Evolutionary conservation across 2,329 filamentous ascomycete genomes (phyloP).

Genomic region (Diaporthe australafricana): DNA sequence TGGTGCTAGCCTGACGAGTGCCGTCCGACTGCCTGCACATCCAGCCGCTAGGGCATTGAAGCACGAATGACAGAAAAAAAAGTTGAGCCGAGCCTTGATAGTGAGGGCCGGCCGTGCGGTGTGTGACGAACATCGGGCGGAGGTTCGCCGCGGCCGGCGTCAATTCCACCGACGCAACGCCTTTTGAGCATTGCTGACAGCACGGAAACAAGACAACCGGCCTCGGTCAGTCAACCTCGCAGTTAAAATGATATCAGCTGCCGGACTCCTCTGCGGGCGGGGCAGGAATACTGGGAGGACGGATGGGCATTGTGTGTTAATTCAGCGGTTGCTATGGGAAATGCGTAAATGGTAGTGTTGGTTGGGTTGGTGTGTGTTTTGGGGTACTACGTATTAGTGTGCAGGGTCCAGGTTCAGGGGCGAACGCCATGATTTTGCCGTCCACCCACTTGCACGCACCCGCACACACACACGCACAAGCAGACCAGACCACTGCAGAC

Average conservation of each 20-base stretch:
- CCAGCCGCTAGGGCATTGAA: conserved; percentile 22
- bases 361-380: not conserved
- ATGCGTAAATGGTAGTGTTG: conserved; percentile 5
- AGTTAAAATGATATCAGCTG: conserved; percentile 1
- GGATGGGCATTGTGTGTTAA: not conserved
- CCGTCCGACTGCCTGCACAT: not conserved
- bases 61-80: conserved; percentile 5
- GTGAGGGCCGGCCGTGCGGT: not conserved
- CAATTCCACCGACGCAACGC: not conserved
- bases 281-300: too few species aligned
- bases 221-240: not conserved
- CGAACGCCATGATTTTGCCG: conserved; percentile 26
- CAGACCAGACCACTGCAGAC: conserved; percentile 25
- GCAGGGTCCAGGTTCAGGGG: conserved; percentile 35
- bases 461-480: not conserved
- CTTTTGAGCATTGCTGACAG: not conserved
- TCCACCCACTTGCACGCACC: conserved; percentile 14
- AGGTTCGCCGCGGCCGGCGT: conserved; percentile 1
- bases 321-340: conserved; percentile 16
- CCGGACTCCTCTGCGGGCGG: not conserved
- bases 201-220: not conserved
- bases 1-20: conserved; percentile 21
- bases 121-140: not conserved
- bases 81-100: not conserved
- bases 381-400: not conserved